Evolutionary conservation across 2,329 filamentous ascomycete species (phyloP), one percentile per base, ranked within the genome.

Genomic region (Xylaria sp.): DNA sequence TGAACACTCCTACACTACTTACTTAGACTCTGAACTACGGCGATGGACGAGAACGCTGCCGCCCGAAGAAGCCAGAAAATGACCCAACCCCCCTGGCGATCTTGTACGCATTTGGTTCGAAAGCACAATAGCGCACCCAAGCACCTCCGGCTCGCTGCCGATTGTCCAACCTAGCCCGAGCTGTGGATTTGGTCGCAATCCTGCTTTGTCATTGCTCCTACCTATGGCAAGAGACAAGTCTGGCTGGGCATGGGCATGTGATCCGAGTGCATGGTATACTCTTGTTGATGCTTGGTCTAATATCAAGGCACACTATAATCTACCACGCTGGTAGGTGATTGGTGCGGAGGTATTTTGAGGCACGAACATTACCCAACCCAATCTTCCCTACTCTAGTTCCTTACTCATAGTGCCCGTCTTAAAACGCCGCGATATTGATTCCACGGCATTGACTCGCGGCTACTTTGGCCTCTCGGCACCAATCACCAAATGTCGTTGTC

Each of bases 81-180:
- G 21, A 21, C 44, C 21, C 29, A 21, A 41, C 29, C 21, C 60
- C 52, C 60, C 60, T 63, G 60, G 56, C 53, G 57, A 63, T 63
- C 56, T 56, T 63, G 52, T 31, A 63, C 57, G 21, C 21, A 56
- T 56, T 63, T 19, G 52, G 58, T 40, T 29, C 25, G n/a, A 38
- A 8, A 40, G 43, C 25, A 35, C 23, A 25, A 44, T 25, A 17
- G 52, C 21, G 31, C 27, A 17, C 37, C 44, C 23, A 41, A 53
- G n/a, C 54, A 53, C 43, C 40, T 29, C 53, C 35, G 33, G 54
- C 43, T 48, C 43, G 29, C 33, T 35, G 35, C 41, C 48, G 40
- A 54, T 46, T 46, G 53, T 44, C 15, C 13, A 40, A 31, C 47
- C 27, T 23, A 15, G 41, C 38, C 40, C 19, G 15, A 49, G 35